Conservation (phyloP, 2,329 filamentous ascomycete genomes). For the Fusarium torreyae region DNA sequence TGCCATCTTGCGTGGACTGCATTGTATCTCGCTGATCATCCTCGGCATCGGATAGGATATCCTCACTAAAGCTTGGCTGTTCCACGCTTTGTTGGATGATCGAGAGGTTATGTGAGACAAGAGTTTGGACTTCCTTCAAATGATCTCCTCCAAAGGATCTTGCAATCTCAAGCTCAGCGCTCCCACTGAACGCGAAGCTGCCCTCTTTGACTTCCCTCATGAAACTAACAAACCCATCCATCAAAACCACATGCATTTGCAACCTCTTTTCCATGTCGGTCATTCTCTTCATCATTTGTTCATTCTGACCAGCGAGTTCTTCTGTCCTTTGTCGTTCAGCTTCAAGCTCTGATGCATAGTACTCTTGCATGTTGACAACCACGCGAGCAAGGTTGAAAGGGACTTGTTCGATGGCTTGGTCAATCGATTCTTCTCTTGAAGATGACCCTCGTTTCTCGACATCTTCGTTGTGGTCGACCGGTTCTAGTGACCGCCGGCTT, state of each 20-base stretch:
- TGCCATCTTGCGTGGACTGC: background rate
- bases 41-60: background rate
- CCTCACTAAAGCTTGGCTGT: rapidly evolving
- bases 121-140: background rate
- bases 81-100: background rate
- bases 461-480: no score
- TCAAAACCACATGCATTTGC: slow-evolving; percentile 39
- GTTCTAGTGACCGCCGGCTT: background rate
- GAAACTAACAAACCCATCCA: slow-evolving; percentile 42
- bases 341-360: slow-evolving; percentile 40
- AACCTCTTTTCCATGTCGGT: slow-evolving; percentile 31
- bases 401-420: slow-evolving; percentile 3
- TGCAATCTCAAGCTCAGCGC: slow-evolving; percentile 29
- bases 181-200: background rate
- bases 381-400: slow-evolving; percentile 25
- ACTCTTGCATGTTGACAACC: slow-evolving; percentile 45
- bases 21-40: background rate
- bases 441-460: rapidly evolving
- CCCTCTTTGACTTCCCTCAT: slow-evolving; percentile 41
- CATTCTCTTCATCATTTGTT: slow-evolving; percentile 9
- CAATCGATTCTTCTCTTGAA: rapidly evolving
- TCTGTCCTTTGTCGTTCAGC: slow-evolving; percentile 22
- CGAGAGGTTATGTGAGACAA: background rate
- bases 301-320: slow-evolving; percentile 14
- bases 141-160: slow-evolving; percentile 19